Base-by-base conservation (phyloP, 331 rosid species). In the Quercus lobata region DNA sequence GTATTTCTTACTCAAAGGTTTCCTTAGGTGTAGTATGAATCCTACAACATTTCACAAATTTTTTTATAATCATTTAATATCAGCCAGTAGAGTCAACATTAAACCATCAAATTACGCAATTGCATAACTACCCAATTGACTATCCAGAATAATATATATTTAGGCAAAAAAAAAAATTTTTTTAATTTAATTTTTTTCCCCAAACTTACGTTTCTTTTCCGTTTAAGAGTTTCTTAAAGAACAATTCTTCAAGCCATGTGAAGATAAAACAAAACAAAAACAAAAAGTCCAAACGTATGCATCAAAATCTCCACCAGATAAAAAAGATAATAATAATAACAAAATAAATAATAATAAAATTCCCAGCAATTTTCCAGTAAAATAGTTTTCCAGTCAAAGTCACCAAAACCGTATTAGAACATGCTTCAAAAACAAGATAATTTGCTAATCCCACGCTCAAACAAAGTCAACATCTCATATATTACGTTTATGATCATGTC, bases 281-380 rank as follows among this genome's bases (percentile, higher is more conserved):
- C 4, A 34, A 1, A 1, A 4, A n/a, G 1, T 18, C 4, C 16
- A 18, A 68, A 10, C 10, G 70, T 63, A 63, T 9, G 72, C 52
- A 68, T 68, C 29, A 18, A 35, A 32, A 18, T 68, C 53, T 34
- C 22, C 72, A 8, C 53, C 72, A 27, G 2, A 22, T 34, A 11
- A 68, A 7, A 65, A 3, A 0, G 9, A 18, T 1, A 35, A 18
- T 4, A 34, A 30, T 32, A 34, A 32, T 8, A n/a, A 68, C 3
- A 65, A 19, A 3, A 34, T 1, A 34, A 19, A 1, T 8, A 10
- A 19, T 19, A 34, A 32, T 34, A 19, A 34, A 18, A 29, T 58
- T 37, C 63, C 62, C 71, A 49, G 30, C 30, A 27, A 57, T 18
- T 60, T 81, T 53, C 81, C 49, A 27, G 56, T 37, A 69, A 81